Evolutionary conservation across 805 yeast species (phyloP).

Genomic region (Cyberlindnera saturnus): DNA sequence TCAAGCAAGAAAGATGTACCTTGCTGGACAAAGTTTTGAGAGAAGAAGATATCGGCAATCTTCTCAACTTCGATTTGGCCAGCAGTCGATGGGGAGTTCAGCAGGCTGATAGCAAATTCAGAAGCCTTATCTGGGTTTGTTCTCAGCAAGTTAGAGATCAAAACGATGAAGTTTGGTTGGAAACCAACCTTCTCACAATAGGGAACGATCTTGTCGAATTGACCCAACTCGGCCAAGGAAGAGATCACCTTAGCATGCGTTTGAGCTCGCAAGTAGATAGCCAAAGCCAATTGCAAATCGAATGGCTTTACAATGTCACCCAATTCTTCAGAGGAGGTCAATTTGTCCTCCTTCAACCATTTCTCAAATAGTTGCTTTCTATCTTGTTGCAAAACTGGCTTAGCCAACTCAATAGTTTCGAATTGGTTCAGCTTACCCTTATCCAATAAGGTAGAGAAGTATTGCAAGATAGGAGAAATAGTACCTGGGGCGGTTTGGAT

Average conservation of each 20-base stretch:
- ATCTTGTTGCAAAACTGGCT: conserved; percentile 92
- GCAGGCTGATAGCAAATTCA: conserved; percentile 87
- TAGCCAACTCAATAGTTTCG: conserved; percentile 92
- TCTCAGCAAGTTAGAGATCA: conserved; percentile 86
- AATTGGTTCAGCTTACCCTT: conserved; percentile 87
- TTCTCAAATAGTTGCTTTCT: conserved; percentile 90
- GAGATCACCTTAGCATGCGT: conserved; percentile 86
- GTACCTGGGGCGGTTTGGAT: conserved; percentile 92
- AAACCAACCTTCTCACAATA: conserved; percentile 86
- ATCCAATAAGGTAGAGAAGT: conserved; percentile 85
- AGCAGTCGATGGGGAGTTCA: conserved; percentile 55
- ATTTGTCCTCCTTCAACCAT: conserved; percentile 93
- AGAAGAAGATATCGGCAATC: conserved; percentile 87
- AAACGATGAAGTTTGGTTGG: conserved; percentile 82
- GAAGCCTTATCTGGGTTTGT: conserved; percentile 97
- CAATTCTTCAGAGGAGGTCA: conserved; percentile 91
- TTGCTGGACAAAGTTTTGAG: conserved; percentile 92
- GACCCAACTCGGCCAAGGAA: conserved; percentile 90
- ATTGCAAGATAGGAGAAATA: conserved; percentile 89
- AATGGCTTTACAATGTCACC: conserved; percentile 93
- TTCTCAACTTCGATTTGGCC: conserved; percentile 70
- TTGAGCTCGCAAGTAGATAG: conserved; percentile 81
- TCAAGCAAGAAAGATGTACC: conserved; percentile 96
- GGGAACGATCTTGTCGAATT: conserved; percentile 92
- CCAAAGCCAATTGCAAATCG: conserved; percentile 81